phyloP scores from a whole-genome alignment of 1,284 basidiomycete species.

The Chalciporus sp. region DNA sequence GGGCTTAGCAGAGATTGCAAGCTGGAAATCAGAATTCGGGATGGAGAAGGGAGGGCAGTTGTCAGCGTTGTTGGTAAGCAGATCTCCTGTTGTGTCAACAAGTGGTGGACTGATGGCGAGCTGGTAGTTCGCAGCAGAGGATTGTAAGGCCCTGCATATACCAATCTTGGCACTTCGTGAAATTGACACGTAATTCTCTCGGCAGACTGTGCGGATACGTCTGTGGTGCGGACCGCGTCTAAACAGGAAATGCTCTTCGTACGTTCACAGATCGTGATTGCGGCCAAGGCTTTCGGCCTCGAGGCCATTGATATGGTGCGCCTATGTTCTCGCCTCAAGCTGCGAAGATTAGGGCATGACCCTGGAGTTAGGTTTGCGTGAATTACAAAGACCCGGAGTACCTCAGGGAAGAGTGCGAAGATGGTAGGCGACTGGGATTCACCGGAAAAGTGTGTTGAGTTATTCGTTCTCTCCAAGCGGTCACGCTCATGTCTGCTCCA shows the following conservation, averaged over 20 bases:
- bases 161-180: background rate
- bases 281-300: conserved; percentile 83
- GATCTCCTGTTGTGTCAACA: conserved; percentile 35
- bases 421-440: conserved; percentile 80
- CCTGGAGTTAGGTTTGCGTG: conserved; percentile 72
- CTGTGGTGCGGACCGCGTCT: conserved; percentile 76
- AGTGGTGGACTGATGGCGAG: conserved; percentile 20
- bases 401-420: conserved; percentile 75
- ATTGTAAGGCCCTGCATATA: conserved; percentile 56
- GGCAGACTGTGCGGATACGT: conserved; percentile 85
- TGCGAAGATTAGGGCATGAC: conserved; percentile 5
- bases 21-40: conserved; percentile 55
- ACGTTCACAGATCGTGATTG: conserved; percentile 82
- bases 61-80: conserved; percentile 52
- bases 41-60: conserved; percentile 49
- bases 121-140: conserved; percentile 86
- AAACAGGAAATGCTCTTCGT: conserved; percentile 82
- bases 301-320: conserved; percentile 88
- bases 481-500: conserved; percentile 5
- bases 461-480: background rate
- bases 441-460: conserved; percentile 70
- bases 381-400: conserved; percentile 81
- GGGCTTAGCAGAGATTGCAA: conserved; percentile 63
- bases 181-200: conserved; percentile 6
- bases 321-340: background rate